These are phyloP conservation scores for Rhodocollybia butyracea DNA, from an alignment of 768 basidiomycete genomes.

Conservation along the genomic window DNA sequence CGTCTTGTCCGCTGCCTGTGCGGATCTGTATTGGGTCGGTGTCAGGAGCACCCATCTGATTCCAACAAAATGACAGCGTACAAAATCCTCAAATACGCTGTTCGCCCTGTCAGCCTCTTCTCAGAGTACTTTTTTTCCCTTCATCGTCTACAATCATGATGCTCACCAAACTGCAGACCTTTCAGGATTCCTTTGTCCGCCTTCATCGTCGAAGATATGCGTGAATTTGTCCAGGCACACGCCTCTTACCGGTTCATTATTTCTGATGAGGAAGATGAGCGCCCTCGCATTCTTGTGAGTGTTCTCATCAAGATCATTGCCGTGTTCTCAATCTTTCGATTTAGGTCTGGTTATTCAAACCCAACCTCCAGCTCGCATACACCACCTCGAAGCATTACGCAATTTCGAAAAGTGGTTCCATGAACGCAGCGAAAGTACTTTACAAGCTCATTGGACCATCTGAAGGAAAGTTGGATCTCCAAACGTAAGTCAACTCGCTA, in stretches of 20 bases:
- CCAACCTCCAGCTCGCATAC: conserved; percentile 78
- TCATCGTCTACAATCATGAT: conserved; percentile 4
- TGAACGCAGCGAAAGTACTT: conserved; percentile 78
- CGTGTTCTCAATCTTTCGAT: background rate
- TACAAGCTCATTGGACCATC: conserved; percentile 74
- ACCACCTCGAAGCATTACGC: conserved; percentile 49
- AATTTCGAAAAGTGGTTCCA: conserved; percentile 58
- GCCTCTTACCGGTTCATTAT: conserved; percentile 91
- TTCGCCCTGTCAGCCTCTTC: conserved; percentile 62
- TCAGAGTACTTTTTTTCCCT: conserved; percentile 51
- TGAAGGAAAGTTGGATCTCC: conserved; percentile 48
- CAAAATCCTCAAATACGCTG: conserved; percentile 80
- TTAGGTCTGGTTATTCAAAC: conserved; percentile 95
- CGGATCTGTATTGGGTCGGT: conserved; percentile 77
- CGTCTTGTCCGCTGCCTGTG: conserved; percentile 70
- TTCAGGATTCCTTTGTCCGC: conserved; percentile 67
- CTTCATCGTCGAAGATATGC: conserved; percentile 91
- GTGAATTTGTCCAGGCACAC: conserved; percentile 87
- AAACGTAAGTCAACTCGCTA: conserved; percentile 37
- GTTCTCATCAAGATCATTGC: background rate
- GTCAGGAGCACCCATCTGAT: conserved; percentile 44
- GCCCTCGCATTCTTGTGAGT: conserved; percentile 74
- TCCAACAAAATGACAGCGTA: conserved; percentile 43
- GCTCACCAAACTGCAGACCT: conserved; percentile 25
- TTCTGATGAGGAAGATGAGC: conserved; percentile 82